phyloP scores from a whole-genome alignment of 2,329 filamentous ascomycete genomes.

The Aspergillus sojae region DNA sequence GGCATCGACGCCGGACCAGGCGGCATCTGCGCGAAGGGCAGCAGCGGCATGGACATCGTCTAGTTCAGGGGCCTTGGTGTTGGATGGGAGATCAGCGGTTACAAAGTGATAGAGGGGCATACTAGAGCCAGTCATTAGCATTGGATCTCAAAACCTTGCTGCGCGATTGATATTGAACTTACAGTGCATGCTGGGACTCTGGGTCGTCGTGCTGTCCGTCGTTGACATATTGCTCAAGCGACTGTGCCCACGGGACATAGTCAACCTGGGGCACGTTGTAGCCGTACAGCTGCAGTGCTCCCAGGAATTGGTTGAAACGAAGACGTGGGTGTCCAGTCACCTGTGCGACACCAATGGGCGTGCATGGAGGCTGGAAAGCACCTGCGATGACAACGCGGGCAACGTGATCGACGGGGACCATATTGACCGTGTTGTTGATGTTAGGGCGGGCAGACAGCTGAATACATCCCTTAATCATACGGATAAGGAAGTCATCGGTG shows the following conservation, averaged over 20 bases:
- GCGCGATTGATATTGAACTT: constrained; percentile 25
- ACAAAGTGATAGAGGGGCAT: constrained; percentile 77
- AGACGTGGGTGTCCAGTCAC: constrained; percentile 79
- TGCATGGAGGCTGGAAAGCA: constrained; percentile 64
- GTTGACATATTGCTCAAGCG: constrained; percentile 69
- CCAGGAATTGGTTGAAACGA: constrained; percentile 76
- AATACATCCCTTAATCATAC: constrained; percentile 83
- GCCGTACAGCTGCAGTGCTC: constrained; percentile 70
- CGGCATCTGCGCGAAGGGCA: constrained; percentile 65
- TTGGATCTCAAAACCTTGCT: not conserved
- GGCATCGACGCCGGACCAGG: constrained; percentile 60
- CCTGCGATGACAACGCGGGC: constrained; percentile 76
- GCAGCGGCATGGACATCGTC: constrained; percentile 70
- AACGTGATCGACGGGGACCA: constrained; percentile 84
- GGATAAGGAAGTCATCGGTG: constrained; percentile 87
- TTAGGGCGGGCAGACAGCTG: constrained; percentile 73
- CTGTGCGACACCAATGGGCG: constrained; percentile 66
- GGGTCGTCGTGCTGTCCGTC: constrained; percentile 57
- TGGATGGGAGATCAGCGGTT: constrained; percentile 68
- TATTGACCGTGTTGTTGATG: constrained; percentile 86
- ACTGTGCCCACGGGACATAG: constrained; percentile 70
- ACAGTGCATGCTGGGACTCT: constrained; percentile 68
- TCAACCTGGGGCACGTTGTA: constrained; percentile 68
- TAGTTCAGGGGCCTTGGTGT: constrained; percentile 72
- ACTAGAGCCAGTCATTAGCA: constrained; percentile 26